Evolutionary conservation across 148 eudicot species (phyloP), one percentile per base, ranked within the genome.

Genomic region (Chenopodium suecicum): DNA sequence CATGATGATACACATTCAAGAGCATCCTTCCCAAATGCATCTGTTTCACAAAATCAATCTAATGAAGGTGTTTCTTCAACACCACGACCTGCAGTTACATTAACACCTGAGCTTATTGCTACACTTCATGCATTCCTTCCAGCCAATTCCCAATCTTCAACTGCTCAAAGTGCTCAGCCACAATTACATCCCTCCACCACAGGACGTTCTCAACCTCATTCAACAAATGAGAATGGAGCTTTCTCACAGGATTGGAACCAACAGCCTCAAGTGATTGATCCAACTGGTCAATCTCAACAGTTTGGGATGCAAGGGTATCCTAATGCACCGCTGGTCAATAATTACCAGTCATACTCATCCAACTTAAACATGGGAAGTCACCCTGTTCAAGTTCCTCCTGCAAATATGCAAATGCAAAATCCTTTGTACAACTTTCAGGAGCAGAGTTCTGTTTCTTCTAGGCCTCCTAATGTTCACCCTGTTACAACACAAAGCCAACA

Each of bases 71-170:
- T 84, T 76, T 79, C 90, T 82, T 72, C 87, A 9, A 77, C 83
- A n/a, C 77, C 92, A 34, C 90, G 83, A 85, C 69, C 92, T 68
- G 89, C 91, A 44, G 85, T 91, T 78, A 47, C 90, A 54, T 84
- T 96, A 63, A 91, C 99, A 54, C 95, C 98, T 11, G 98, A 96
- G 83, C 92, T 94, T 56, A 89, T 96, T 86, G 98, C 99, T 46
- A 88, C 95, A 20, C 91, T 96, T 66, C 86, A 96, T 56, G 89
- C 94, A 9, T 82, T 96, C 52, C 80, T 89, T 32, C 95, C 97
- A 37, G 86, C 90, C 16, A 90, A 79, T 63, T 80, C 84, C 50
- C 90, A 85, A 78, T 54, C 92, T 58, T 80, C 87, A 44, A 86
- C 76, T 74, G 50, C 82, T 54, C 91, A 89, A 77, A 75, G 70